Percentiles rank a stretch among this genome's conserved stretches.
Evolutionary conservation across 2,329 filamentous ascomycete genomes (phyloP).

Genomic region (Periconia sp.): DNA sequence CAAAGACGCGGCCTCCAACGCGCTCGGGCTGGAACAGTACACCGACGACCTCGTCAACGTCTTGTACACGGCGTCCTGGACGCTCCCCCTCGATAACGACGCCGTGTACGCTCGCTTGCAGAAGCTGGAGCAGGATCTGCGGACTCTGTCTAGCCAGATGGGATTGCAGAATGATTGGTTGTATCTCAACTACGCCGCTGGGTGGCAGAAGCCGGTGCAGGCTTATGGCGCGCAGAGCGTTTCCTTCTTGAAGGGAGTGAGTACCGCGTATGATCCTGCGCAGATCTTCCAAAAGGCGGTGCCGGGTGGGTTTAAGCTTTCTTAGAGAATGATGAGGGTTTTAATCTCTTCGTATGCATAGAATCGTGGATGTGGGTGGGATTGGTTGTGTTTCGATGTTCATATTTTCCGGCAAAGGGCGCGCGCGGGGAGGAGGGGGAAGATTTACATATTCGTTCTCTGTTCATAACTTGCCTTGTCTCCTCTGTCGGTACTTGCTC

Average conservation of each 20-base stretch:
- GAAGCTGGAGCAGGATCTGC: constrained; percentile 13
- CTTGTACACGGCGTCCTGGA: constrained; percentile 17
- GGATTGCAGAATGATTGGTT: constrained; percentile 22
- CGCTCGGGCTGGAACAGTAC: constrained; percentile 22
- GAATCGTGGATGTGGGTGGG: too few relatives aligned
- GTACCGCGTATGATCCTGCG: constrained; percentile 38
- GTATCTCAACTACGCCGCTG: constrained; percentile 41
- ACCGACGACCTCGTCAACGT: constrained; percentile 22
- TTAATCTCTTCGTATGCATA: too few relatives aligned
- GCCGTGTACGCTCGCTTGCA: constrained; percentile 13
- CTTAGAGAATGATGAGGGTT: too few relatives aligned
- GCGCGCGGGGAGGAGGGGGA: too few relatives aligned
- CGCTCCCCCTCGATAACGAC: constrained; percentile 13
- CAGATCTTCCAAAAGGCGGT: constrained; percentile 39
- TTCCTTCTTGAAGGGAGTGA: constrained; percentile 28
- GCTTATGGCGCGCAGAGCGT: constrained; percentile 33
- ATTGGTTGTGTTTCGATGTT: too few relatives aligned
- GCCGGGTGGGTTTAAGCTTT: constrained; percentile 41
- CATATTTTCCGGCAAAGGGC: too few relatives aligned
- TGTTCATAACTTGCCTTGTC: too few relatives aligned
- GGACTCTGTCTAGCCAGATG: constrained; percentile 11
- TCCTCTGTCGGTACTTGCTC: too few relatives aligned
- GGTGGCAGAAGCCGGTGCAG: constrained; percentile 39
- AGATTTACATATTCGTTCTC: too few relatives aligned
- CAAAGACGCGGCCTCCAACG: constrained; percentile 16